Evolutionary conservation across 441 rosid species (phyloP).

Genomic region (Gossypium laxum): DNA sequence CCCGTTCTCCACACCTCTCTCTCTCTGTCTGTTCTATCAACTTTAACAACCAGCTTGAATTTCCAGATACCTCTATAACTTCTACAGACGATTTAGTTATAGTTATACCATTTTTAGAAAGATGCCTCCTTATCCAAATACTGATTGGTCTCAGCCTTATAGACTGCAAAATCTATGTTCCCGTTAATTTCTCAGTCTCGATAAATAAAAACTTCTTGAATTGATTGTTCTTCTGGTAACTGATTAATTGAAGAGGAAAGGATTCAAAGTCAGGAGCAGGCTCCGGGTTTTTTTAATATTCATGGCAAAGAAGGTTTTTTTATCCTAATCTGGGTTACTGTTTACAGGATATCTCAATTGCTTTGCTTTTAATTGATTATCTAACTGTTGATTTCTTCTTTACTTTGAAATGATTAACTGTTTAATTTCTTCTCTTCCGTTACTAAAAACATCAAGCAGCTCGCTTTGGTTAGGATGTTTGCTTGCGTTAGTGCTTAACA

Average conservation of each 20-base stretch:
- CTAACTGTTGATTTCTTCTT: not conserved
- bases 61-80: not conserved
- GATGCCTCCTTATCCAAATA: not conserved
- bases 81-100: not conserved
- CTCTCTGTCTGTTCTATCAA: not conserved
- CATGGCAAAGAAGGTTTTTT: not conserved
- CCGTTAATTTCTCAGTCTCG: not conserved
- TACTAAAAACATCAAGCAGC: not conserved
- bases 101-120: not conserved
- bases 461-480: not conserved
- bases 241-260: not conserved
- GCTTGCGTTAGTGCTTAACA: not conserved
- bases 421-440: not conserved
- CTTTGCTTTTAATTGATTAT: not conserved
- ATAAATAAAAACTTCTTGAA: not conserved
- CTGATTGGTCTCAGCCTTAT: not conserved
- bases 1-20: not conserved
- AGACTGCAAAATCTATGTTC: not conserved
- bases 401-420: not conserved
- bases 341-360: not conserved
- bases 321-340: not conserved
- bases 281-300: not conserved
- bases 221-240: not conserved
- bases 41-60: not conserved
- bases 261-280: not conserved